Base-by-base conservation (phyloP, 192 early-diverging fungal genomes). In the Coemansia sp. region DNA sequence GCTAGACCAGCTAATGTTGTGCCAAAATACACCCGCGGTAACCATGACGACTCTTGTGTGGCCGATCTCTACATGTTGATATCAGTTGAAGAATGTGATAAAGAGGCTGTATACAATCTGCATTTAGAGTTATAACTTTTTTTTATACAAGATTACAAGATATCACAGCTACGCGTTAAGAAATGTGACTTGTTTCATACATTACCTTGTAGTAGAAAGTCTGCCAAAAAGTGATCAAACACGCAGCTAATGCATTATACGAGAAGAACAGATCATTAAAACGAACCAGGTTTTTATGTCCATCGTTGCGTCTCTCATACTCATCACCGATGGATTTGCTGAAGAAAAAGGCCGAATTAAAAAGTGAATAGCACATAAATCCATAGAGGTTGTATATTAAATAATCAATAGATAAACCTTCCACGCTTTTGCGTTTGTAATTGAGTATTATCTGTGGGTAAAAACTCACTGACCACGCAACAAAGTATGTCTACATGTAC, bases 321-420 rank as follows among this genome's bases (percentile, higher is more conserved):
- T 94, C 85, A 14, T 90, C 84, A 39, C 86, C 87, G 27, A 91
- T 84, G 19, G 75, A 65, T 27, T 70, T 68, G 72, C 84, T 90
- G 53, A 82, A 88, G 70, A 85, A 94, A 53, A 94, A 91, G 14
- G 88, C 81, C 3, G 91, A 52, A 72, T 91, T 94, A 88, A 89
- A 94, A 17, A 89, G 71, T 22, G 92, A 81, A 65, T 97, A 97
- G 71, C 88, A 94, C 0, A 88, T 53, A 56, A 98, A 98, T 10
- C 95, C 95, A 52, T 88, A 80, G 19, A 92, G 80, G 68, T 98
- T 98, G 69, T 93, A 88, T 58, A 87, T 85, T 2, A 95, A 68
- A 85, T 94, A 97, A 74, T 97, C 95, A 24, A 94, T 84, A 3
- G 95, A 97, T 29, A 97, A 79, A 0, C 95, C 95, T 42, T 89